A percentile compares a stretch with the other conserved stretches of the same genome.
Evolutionary conservation across 306 rosid species (phyloP).

Genomic region (Geum urbanum): DNA sequence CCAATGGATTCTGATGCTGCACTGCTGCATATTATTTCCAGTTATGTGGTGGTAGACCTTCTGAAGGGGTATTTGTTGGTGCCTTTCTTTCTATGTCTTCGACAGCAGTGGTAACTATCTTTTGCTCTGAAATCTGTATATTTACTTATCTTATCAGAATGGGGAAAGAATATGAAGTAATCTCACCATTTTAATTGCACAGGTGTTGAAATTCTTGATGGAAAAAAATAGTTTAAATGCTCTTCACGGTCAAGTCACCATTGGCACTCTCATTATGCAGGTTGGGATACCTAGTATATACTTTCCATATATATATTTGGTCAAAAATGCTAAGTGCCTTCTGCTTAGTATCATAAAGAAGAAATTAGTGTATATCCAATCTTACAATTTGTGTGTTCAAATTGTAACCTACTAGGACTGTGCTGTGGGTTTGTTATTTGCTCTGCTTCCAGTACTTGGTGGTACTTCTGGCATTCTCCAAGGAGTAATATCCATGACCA

Average conservation of each 20-base stretch:
- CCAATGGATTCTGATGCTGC: slow-evolving; percentile 32
- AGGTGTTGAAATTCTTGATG: slow-evolving; percentile 96
- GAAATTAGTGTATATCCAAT: neutral
- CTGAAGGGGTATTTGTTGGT: slow-evolving; percentile 91
- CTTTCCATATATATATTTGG: neutral
- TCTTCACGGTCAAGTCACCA: slow-evolving; percentile 92
- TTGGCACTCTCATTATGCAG: slow-evolving; percentile 91
- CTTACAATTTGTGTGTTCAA: slow-evolving; percentile 11
- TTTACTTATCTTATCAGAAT: slow-evolving; percentile 3
- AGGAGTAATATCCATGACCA: slow-evolving; percentile 87
- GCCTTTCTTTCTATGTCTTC: slow-evolving; percentile 91
- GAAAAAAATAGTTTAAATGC: slow-evolving; percentile 71
- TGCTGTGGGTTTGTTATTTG: slow-evolving; percentile 97
- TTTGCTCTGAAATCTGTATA: slow-evolving; percentile 20
- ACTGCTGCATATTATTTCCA: slow-evolving; percentile 48
- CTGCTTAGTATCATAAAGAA: neutral
- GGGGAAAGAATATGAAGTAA: slow-evolving; percentile 1
- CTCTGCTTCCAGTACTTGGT: slow-evolving; percentile 88
- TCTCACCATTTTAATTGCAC: slow-evolving; percentile 25
- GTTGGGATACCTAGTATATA: slow-evolving; percentile 31
- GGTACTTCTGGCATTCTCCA: slow-evolving; percentile 93
- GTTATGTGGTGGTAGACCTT: slow-evolving; percentile 94
- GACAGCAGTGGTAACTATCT: slow-evolving; percentile 78
- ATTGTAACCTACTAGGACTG: slow-evolving; percentile 60
- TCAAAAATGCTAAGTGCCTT: neutral